Base-by-base conservation (phyloP, 805 yeast species). In the Pichia eremophila region DNA sequence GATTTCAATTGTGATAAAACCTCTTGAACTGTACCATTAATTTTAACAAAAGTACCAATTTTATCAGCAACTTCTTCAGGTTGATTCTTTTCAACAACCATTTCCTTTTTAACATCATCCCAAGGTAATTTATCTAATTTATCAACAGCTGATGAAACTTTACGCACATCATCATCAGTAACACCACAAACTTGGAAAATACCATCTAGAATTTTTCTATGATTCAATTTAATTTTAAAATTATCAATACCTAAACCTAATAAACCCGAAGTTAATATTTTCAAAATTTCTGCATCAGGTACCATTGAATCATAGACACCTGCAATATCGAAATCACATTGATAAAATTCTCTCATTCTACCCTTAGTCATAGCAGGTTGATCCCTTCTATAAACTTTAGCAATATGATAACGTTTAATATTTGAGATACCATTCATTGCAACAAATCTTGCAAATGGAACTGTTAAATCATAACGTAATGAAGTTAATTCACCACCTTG, bases 341-440 rank as follows among this genome's bases (percentile, higher is more conserved):
- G 99, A 68, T 93, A 93, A 62, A 93, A 93, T 69, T 93, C 99
- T 77, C 99, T 85, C 99, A 93, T 93, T 69, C 99, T 80, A 52
- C 99, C 99, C 69, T 93, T 93, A 45, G 98, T 91, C 99, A 93
- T 93, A 9, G 99, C 99, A 6, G 99, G 99, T 69, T 93, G 99
- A 65, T 93, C 99, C 70, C 99, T 85, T 72, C 99, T 82, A 70
- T 93, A 93, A 46, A 93, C 99, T 67, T 93, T 93, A 57, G 99
- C 99, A 54, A 93, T 87, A 70, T 93, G 99, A 65, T 81, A 93
- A 63, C 99, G 78, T 70, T 93, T 93, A 68, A 93, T 91, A 61
- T 73, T 78, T 57, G 87, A 83, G 51, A 93, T 78, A 59, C 86
- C 88, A 71, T 93, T 93, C 87, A 88, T 85, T 18, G 99, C 99